A percentile compares a stretch with the other conserved stretches of the same genome.
Conservation (phyloP, 148 eudicot genomes). For the Nepenthes gracilis region DNA sequence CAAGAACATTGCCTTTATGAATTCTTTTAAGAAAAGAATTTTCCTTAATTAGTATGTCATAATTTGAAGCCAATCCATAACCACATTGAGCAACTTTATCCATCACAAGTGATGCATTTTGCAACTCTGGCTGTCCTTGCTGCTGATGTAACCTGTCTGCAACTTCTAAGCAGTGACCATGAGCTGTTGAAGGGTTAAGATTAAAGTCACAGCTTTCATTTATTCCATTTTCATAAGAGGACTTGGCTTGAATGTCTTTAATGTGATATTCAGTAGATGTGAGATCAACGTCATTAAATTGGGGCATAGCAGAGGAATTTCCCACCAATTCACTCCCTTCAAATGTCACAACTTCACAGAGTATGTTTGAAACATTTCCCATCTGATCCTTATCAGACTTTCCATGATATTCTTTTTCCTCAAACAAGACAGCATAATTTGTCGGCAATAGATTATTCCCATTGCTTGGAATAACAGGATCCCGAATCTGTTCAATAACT, state of each 20-base stretch:
- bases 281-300: neutral
- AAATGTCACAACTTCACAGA: neutral
- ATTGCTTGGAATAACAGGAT: constrained; percentile 1
- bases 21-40: neutral
- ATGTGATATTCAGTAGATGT: constrained; percentile 1
- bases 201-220: constrained; percentile 1
- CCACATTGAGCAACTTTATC: neutral
- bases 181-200: constrained; percentile 1
- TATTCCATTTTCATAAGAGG: neutral
- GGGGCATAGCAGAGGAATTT: neutral
- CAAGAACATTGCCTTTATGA: constrained; percentile 7
- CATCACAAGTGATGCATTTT: constrained; percentile 3
- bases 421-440: neutral
- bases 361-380: neutral
- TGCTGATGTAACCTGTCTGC: neutral
- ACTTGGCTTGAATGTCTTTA: neutral
- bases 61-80: constrained; percentile 1
- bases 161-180: constrained; percentile 7
- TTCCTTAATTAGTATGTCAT: neutral
- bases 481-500: neutral
- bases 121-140: constrained; percentile 7
- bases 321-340: constrained; percentile 2
- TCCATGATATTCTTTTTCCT: neutral
- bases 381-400: neutral
- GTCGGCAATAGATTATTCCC: neutral